These are phyloP conservation scores for Lecanosticta acicola DNA, from an alignment of 2,329 filamentous ascomycete species.

Conservation along the genomic window DNA sequence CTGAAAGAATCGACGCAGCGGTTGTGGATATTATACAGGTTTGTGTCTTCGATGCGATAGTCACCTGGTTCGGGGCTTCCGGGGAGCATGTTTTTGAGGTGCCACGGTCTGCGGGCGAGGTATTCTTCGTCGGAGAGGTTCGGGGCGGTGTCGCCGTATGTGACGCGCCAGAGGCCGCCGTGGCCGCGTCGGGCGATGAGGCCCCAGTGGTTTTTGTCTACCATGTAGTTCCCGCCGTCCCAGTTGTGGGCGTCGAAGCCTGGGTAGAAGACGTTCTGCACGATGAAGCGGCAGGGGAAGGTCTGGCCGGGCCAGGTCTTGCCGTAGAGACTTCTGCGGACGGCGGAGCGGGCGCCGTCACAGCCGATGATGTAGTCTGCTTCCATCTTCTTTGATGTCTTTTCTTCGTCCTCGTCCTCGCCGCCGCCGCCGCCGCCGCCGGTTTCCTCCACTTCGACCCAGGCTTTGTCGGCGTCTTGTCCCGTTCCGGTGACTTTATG, in stretches of 20 bases:
- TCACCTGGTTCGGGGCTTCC: slow-evolving; percentile 21
- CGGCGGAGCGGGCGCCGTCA: slow-evolving; percentile 25
- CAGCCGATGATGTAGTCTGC: slow-evolving; percentile 29
- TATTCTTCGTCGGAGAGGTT: slow-evolving; percentile 27
- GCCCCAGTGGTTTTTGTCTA: slow-evolving; percentile 34
- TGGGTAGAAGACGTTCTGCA: slow-evolving; percentile 26
- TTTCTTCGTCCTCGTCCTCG: slow-evolving; percentile 23
- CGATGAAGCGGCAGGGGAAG: slow-evolving; percentile 20
- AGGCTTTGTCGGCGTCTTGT: slow-evolving; percentile 25
- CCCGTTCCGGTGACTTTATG: slow-evolving; percentile 24
- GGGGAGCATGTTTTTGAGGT: slow-evolving; percentile 24
- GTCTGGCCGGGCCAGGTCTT: slow-evolving; percentile 24
- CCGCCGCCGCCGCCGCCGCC: too few species aligned
- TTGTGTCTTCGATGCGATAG: slow-evolving; percentile 34
- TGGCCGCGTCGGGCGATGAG: slow-evolving; percentile 22
- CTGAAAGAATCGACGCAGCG: slow-evolving; percentile 32
- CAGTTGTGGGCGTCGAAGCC: slow-evolving; percentile 36
- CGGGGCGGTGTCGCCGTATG: slow-evolving; percentile 35
- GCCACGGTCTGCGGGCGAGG: slow-evolving; percentile 16
- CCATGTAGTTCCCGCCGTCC: slow-evolving; percentile 39
- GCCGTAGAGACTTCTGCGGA: slow-evolving; percentile 23
- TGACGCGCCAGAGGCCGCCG: slow-evolving; percentile 38
- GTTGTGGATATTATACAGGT: slow-evolving; percentile 41
- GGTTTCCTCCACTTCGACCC: slow-evolving; percentile 26
- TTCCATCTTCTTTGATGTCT: slow-evolving; percentile 16